phyloP scores from a whole-genome alignment of 2,329 filamentous ascomycete genomes.

The Fusarium nematophilum region DNA sequence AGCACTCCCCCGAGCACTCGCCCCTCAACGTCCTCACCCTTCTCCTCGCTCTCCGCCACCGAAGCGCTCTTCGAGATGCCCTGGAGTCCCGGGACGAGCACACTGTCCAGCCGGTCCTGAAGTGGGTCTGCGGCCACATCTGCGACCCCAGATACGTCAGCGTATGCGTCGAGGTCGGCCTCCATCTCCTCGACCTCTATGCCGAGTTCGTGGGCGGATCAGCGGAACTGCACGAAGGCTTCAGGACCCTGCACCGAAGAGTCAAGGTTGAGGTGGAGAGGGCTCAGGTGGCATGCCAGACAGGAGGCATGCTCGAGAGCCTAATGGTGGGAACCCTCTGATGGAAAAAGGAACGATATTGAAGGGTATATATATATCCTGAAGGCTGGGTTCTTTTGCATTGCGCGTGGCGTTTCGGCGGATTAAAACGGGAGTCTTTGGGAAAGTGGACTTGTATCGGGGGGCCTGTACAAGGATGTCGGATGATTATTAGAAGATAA shows the following conservation, averaged over 20 bases:
- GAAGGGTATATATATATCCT: slow-evolving; percentile 33
- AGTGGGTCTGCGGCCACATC: slow-evolving; percentile 85
- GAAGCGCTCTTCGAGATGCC: slow-evolving; percentile 84
- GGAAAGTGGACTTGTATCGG: slow-evolving; percentile 34
- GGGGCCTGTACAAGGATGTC: slow-evolving; percentile 22
- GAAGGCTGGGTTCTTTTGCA: slow-evolving; percentile 41
- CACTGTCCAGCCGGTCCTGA: slow-evolving; percentile 82
- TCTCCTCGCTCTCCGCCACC: slow-evolving; percentile 86
- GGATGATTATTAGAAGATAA: not conserved
- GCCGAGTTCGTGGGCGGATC: slow-evolving; percentile 81
- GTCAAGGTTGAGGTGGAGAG: slow-evolving; percentile 84
- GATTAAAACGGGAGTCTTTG: slow-evolving; percentile 42
- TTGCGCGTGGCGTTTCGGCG: slow-evolving; percentile 44
- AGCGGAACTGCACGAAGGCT: slow-evolving; percentile 75
- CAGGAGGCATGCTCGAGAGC: slow-evolving; percentile 87
- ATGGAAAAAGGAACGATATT: slow-evolving; percentile 23
- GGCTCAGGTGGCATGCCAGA: slow-evolving; percentile 84
- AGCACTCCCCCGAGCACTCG: slow-evolving; percentile 62
- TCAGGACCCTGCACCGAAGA: slow-evolving; percentile 74
- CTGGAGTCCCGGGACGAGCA: slow-evolving; percentile 84
- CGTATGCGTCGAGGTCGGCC: slow-evolving; percentile 84
- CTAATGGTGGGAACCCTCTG: slow-evolving; percentile 57
- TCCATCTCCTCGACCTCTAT: slow-evolving; percentile 89
- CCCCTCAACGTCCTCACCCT: slow-evolving; percentile 77
- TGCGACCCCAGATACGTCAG: slow-evolving; percentile 83